Percentiles rank a stretch among this genome's conserved stretches.
Evolutionary conservation across 805 yeast species (phyloP).

Genomic region (Schizosaccharomyces octosporus): DNA sequence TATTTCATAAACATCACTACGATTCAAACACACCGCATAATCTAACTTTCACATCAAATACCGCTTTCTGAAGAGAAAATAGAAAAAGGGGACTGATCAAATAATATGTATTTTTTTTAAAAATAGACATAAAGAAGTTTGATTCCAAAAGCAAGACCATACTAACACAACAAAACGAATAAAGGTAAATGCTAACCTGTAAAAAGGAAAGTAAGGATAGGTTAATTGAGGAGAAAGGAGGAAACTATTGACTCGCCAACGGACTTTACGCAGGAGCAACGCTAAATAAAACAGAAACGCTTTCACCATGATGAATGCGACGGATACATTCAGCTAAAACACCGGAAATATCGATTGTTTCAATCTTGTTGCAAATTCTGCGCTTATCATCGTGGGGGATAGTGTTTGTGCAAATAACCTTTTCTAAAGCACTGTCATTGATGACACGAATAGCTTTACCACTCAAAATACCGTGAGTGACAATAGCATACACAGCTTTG

Average conservation of each 20-base stretch:
- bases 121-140: too few relatives aligned
- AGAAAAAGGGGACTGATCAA: too few relatives aligned
- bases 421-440: conserved; percentile 37
- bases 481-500: conserved; percentile 65
- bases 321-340: conserved; percentile 75
- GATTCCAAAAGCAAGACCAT: too few relatives aligned
- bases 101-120: too few relatives aligned
- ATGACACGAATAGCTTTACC: conserved; percentile 60
- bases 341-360: conserved; percentile 62
- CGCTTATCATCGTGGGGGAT: conserved; percentile 55
- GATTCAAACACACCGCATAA: too few relatives aligned
- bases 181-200: not conserved
- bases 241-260: too few relatives aligned
- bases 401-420: conserved; percentile 77
- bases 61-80: too few relatives aligned
- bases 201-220: too few relatives aligned
- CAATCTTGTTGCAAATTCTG: conserved; percentile 39
- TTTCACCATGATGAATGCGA: conserved; percentile 88
- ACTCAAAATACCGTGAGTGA: conserved; percentile 83
- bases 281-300: conserved; percentile 64
- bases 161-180: not conserved
- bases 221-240: too few relatives aligned
- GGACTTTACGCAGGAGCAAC: conserved; percentile 25
- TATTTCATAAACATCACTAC: too few relatives aligned
- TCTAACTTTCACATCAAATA: too few relatives aligned